phyloP scores from a whole-genome alignment of 176 grass and related monocot genomes.

The Musa beccarii region DNA sequence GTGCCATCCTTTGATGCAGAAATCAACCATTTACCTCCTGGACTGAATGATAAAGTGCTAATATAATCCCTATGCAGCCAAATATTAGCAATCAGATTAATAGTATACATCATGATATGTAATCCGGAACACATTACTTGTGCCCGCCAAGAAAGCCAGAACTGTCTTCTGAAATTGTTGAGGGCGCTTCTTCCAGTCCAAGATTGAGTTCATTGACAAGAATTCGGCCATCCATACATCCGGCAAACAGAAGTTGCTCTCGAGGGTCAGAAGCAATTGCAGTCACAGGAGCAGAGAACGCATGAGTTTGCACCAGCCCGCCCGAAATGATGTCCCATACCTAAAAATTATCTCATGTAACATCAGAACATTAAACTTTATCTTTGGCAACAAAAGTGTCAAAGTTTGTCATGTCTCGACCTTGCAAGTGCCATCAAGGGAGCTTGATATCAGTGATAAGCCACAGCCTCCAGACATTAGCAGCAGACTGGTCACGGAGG shows the following conservation, averaged over 20 bases:
- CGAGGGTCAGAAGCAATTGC: conserved; percentile 7
- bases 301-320: conserved; percentile 8
- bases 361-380: too few species aligned
- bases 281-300: conserved; percentile 12
- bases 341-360: neutral
- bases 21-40: neutral
- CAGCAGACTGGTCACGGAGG: conserved; percentile 19
- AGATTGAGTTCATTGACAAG: conserved; percentile 11
- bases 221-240: conserved; percentile 16
- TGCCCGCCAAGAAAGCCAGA: too few species aligned
- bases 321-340: conserved; percentile 24
- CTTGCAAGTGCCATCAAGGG: conserved; percentile 35
- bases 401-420: conserved; percentile 1
- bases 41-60: too few species aligned
- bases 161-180: too few species aligned
- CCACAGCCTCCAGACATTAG: conserved; percentile 7
- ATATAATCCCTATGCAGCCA: too few species aligned
- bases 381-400: too few species aligned
- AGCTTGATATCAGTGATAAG: conserved; percentile 26
- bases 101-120: too few species aligned
- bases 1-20: conserved; percentile 23
- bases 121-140: too few species aligned
- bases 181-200: too few species aligned
- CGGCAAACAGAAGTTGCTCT: conserved; percentile 24
- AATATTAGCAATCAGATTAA: too few species aligned